Evolutionary conservation across 2,329 filamentous ascomycete genomes (phyloP).

Genomic region (Cladosporium sp.): DNA sequence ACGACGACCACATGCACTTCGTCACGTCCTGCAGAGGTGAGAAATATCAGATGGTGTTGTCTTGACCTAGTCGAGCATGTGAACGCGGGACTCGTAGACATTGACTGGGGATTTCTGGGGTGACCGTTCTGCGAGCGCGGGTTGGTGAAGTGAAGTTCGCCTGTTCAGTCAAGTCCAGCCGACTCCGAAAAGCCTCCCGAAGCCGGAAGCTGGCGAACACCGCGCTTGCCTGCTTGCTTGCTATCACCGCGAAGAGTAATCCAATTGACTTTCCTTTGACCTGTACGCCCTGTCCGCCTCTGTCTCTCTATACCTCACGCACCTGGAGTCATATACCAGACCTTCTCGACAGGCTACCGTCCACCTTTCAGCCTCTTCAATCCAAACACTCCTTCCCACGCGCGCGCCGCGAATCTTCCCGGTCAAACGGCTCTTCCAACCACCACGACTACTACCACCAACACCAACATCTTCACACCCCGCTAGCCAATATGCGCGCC

Average conservation of each 20-base stretch:
- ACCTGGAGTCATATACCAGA: not conserved
- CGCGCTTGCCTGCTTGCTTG: not conserved
- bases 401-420: not conserved
- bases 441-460: not conserved
- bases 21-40: no score
- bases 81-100: not conserved
- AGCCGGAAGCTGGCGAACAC: not conserved
- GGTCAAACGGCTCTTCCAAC: not conserved
- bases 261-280: no score
- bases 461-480: not conserved
- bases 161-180: constrained; percentile 6
- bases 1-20: no score
- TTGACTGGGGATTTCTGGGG: not conserved
- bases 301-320: no score
- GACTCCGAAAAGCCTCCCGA: constrained; percentile 10
- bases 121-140: no score
- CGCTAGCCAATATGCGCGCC: constrained; percentile 37
- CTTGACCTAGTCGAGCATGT: not conserved
- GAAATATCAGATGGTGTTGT: no score
- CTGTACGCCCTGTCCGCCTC: no score
- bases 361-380: not conserved
- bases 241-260: not conserved
- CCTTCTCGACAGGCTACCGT: not conserved
- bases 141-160: not conserved
- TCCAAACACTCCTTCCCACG: not conserved